Percentiles rank a stretch among this genome's conserved stretches.
Evolutionary conservation across 208 protist species (phyloP).

Genomic region (Angomonas deanei): DNA sequence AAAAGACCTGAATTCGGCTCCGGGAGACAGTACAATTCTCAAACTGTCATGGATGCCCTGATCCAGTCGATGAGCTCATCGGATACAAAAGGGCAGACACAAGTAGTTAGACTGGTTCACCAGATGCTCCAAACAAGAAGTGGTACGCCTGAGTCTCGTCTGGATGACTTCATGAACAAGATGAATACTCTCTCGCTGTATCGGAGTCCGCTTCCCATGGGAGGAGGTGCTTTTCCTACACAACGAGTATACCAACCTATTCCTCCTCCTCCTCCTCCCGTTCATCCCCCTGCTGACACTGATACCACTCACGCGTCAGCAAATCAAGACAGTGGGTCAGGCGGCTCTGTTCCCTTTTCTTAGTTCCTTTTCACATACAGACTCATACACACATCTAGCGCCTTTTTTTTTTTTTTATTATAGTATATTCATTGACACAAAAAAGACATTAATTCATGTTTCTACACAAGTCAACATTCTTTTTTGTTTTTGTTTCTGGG

Average conservation of each 20-base stretch:
- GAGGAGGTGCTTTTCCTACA: neutral
- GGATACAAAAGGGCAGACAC: conserved; percentile 25
- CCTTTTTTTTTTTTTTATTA: neutral
- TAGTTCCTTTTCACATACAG: neutral
- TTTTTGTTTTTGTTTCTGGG: too few species aligned
- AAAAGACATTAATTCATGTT: neutral
- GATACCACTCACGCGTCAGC: neutral
- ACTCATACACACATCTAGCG: too few species aligned
- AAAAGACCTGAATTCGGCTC: conserved; percentile 49
- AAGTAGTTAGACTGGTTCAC: conserved; percentile 37
- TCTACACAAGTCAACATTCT: neutral
- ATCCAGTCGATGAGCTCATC: conserved; percentile 25
- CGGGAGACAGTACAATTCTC: conserved; percentile 32
- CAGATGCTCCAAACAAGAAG: conserved; percentile 17
- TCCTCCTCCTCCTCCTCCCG: neutral
- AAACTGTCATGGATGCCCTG: conserved; percentile 28
- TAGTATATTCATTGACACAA: neutral
- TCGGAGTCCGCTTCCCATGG: neutral
- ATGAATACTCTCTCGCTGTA: conserved; percentile 15
- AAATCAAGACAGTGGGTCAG: neutral
- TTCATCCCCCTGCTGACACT: neutral
- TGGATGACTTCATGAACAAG: conserved; percentile 59
- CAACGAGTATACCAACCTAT: conserved; percentile 1
- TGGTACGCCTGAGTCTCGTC: conserved; percentile 23
- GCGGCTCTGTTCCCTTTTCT: neutral